A percentile compares a stretch with the other conserved stretches of the same genome.
phyloP scores from a whole-genome alignment of 2,329 filamentous ascomycete genomes.

The Pseudogymnoascus sp. region DNA sequence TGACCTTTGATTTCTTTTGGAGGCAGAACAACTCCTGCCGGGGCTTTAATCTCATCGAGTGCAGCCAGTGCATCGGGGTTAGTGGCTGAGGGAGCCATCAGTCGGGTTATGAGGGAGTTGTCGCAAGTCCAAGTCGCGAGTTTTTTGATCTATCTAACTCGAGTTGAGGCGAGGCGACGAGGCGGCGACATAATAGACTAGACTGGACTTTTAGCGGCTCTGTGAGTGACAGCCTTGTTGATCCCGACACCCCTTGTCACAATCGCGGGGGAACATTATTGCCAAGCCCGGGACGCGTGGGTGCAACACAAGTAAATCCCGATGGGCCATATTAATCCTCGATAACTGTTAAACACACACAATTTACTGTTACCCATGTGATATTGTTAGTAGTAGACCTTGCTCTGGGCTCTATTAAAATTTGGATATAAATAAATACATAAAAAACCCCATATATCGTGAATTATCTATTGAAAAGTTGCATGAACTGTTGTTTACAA shows the following conservation, averaged over 20 bases:
- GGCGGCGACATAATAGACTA: constrained; percentile 2
- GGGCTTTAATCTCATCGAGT: constrained; percentile 66
- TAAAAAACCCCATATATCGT: neutral
- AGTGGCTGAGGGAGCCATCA: constrained; percentile 27
- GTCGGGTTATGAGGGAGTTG: neutral
- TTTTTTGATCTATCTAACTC: neutral
- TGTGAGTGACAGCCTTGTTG: constrained; percentile 3
- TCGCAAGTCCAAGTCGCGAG: constrained; percentile 3
- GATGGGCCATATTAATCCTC: neutral
- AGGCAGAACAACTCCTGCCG: constrained; percentile 75
- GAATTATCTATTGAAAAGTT: constrained; percentile 1
- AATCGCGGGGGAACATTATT: neutral
- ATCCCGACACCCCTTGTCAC: neutral
- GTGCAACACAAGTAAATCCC: neutral
- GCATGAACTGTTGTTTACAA: neutral
- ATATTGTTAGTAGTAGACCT: neutral
- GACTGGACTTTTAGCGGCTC: constrained; percentile 4
- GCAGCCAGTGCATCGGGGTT: constrained; percentile 45
- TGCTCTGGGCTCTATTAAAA: neutral
- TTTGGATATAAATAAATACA: neutral
- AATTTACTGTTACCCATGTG: neutral
- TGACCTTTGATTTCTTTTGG: constrained; percentile 67
- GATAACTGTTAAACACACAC: neutral
- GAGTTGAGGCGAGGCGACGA: constrained; percentile 3
- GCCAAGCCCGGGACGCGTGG: neutral